These are phyloP conservation scores for Hypomontagnella submonticulosa DNA, from an alignment of 495 filamentous ascomycete species.

Conservation along the genomic window DNA sequence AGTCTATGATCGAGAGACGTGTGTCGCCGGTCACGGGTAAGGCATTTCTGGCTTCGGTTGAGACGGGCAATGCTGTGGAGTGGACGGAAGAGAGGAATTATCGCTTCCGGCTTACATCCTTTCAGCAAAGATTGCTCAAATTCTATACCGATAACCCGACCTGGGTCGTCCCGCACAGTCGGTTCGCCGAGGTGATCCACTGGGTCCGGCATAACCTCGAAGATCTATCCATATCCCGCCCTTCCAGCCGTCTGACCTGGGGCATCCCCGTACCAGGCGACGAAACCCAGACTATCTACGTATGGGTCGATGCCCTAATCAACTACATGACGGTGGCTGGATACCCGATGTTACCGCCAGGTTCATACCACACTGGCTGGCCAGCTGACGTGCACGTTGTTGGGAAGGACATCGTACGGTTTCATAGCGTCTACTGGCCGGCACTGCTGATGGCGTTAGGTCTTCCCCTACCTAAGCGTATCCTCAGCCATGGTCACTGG, in stretches of 20 bases:
- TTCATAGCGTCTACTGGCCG: conserved; percentile 98
- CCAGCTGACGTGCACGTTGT: conserved; percentile 92
- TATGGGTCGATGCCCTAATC: conserved; percentile 95
- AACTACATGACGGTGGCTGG: conserved; percentile 92
- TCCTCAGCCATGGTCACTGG: conserved; percentile 95
- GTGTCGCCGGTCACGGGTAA: conserved; percentile 82
- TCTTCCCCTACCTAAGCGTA: conserved; percentile 80
- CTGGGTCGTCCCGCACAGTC: conserved; percentile 73
- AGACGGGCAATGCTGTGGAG: conserved; percentile 92
- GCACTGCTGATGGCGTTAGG: conserved; percentile 92
- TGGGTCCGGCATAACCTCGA: conserved; percentile 76
- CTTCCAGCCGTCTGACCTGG: conserved; percentile 81
- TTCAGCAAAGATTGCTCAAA: conserved; percentile 76
- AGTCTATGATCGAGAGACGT: conserved; percentile 74
- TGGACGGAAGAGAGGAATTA: conserved; percentile 96
- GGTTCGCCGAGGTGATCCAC: conserved; percentile 75
- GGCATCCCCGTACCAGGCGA: conserved; percentile 91
- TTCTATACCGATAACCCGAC: conserved; percentile 78
- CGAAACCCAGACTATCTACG: conserved; percentile 89
- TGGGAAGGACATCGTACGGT: conserved; percentile 95
- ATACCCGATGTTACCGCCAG: conserved; percentile 79
- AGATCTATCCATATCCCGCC: conserved; percentile 91
- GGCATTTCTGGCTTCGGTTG: conserved; percentile 82
- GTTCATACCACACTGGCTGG: conserved; percentile 71
- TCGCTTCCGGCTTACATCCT: conserved; percentile 88